A percentile compares a stretch with the other conserved stretches of the same genome.
Evolutionary conservation across 2,329 filamentous ascomycete species (phyloP).

Genomic region (Paracamarosporium sp.): DNA sequence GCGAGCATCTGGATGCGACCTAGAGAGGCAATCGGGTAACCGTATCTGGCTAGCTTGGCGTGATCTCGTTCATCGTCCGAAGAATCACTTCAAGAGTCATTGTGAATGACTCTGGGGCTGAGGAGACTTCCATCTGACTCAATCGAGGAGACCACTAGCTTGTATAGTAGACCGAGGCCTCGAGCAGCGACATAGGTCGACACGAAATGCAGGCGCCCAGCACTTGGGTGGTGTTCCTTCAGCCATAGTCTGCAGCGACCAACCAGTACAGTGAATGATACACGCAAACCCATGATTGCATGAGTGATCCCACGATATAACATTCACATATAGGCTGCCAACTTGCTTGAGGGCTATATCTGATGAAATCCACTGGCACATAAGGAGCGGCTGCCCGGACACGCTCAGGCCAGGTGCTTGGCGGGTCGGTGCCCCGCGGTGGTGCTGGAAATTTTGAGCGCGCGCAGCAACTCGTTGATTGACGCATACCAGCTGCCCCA

Average conservation of each 20-base stretch:
- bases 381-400: too few relatives aligned
- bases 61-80: background rate
- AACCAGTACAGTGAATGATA: too few relatives aligned
- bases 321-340: too few relatives aligned
- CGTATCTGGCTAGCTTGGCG: background rate
- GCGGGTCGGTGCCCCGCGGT: slow-evolving; percentile 10
- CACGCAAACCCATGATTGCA: too few relatives aligned
- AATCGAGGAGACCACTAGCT: too few relatives aligned
- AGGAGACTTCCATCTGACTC: background rate
- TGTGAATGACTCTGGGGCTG: background rate
- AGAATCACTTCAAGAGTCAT: background rate
- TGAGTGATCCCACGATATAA: too few relatives aligned
- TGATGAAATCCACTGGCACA: background rate
- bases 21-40: background rate
- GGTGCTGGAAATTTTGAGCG: slow-evolving; percentile 7
- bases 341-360: too few relatives aligned
- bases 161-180: background rate
- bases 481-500: slow-evolving; percentile 12
- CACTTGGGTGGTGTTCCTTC: too few relatives aligned
- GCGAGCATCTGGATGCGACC: background rate
- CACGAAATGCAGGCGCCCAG: too few relatives aligned
- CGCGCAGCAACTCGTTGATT: slow-evolving; percentile 2
- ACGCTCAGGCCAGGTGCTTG: slow-evolving; percentile 6
- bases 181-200: too few relatives aligned
- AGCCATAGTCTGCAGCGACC: too few relatives aligned